These are phyloP conservation scores for Phytophthora meadii DNA, from an alignment of 352 stramenopile genomes.

Conservation along the genomic window DNA sequence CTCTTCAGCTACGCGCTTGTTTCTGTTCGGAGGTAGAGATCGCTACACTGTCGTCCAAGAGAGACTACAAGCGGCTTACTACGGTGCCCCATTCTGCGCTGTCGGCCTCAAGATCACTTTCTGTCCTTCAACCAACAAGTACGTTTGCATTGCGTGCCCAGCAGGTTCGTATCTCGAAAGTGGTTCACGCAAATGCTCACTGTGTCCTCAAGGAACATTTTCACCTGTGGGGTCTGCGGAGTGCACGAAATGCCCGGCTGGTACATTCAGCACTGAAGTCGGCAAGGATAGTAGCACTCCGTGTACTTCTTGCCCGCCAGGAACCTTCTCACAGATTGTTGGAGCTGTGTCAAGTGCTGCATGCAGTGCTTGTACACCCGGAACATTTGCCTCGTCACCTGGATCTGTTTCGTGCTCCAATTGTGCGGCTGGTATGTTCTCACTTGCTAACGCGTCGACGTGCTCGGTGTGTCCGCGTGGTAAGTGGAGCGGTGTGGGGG, in stretches of 20 bases:
- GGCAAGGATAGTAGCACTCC: conserved; percentile 44
- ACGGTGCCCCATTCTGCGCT: conserved; percentile 58
- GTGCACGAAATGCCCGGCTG: conserved; percentile 55
- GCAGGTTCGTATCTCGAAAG: conserved; percentile 63
- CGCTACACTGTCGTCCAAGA: conserved; percentile 66
- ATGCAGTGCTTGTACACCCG: conserved; percentile 41
- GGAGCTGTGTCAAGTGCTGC: conserved; percentile 39
- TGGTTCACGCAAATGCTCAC: conserved; percentile 58
- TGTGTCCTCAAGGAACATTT: conserved; percentile 54
- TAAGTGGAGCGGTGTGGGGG: conserved; percentile 47
- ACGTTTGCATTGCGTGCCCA: conserved; percentile 72
- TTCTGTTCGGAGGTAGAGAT: conserved; percentile 72
- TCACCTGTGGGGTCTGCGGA: conserved; percentile 46
- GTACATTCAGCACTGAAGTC: conserved; percentile 53
- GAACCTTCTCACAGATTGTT: conserved; percentile 49
- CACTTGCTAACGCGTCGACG: conserved; percentile 40
- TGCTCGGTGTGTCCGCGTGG: conserved; percentile 55
- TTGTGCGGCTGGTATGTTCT: conserved; percentile 49
- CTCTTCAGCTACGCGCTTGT: conserved; percentile 32
- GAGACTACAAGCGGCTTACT: conserved; percentile 57
- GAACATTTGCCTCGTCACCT: conserved; percentile 22
- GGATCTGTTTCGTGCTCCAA: conserved; percentile 31
- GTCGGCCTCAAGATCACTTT: conserved; percentile 61
- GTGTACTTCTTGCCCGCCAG: conserved; percentile 58
- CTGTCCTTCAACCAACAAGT: conserved; percentile 52